phyloP scores from a whole-genome alignment of 495 filamentous ascomycete species.

The Neurospora cerealis region DNA sequence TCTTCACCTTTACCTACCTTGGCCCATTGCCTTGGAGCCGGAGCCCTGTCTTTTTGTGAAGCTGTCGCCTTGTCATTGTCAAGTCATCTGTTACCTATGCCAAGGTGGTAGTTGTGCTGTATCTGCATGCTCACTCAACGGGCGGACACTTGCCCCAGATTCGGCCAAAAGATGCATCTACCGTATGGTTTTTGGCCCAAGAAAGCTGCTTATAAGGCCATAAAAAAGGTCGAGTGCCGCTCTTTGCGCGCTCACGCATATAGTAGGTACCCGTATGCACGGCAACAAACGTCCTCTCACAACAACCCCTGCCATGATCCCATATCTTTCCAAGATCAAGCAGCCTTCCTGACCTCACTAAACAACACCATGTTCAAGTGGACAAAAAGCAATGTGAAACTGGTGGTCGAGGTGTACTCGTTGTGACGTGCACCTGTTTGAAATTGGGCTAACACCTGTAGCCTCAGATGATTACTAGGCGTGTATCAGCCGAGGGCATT shows the following conservation, averaged over 20 bases:
- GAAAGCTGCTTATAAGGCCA: neutral
- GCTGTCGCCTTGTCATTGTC: neutral
- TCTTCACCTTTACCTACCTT: neutral
- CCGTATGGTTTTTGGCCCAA: neutral
- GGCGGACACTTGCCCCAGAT: neutral
- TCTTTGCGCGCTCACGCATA: neutral
- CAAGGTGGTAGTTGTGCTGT: neutral
- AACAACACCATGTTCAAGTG: neutral
- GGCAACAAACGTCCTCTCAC: neutral
- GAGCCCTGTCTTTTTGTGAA: neutral
- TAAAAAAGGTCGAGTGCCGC: neutral
- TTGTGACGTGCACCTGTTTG: no score
- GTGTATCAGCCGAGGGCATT: neutral
- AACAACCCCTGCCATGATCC: neutral
- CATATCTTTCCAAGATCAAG: neutral
- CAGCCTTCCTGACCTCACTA: neutral
- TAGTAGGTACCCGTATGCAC: neutral
- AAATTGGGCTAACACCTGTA: neutral
- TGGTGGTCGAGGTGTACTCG: no score
- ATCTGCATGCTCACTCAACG: neutral
- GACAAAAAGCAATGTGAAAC: neutral
- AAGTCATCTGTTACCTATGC: neutral
- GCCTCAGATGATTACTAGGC: neutral
- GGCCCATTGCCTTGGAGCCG: neutral
- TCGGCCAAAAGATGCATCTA: neutral